Base-by-base conservation (phyloP, 192 early-diverging fungal genomes). In the Coemansia sp. region DNA sequence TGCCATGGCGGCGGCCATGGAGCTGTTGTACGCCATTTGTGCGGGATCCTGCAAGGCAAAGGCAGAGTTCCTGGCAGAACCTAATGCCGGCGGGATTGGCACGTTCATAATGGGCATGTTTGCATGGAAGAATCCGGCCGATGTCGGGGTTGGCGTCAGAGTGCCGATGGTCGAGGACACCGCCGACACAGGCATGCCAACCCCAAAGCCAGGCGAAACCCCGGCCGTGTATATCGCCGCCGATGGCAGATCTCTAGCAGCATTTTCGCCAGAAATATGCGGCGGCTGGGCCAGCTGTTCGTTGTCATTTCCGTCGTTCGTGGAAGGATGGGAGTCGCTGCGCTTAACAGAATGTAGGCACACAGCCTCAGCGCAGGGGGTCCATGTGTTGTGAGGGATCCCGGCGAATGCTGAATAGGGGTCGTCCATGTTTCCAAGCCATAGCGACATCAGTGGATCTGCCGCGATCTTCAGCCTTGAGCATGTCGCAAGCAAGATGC, bases 381-480 rank as follows among this genome's bases (percentile, higher is more conserved):
- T 42, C 77, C 77, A 80, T 8, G 62, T 56, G 64, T 65, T 70
- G 48, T 66, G 63, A 19, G 71, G 68, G 7, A 68, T 58, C 4
- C 58, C 66, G 0, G 77, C 57, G 22, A 70, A 45, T 6, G 72
- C 68, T 28, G 71, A 41, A 45, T 80, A 80, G 27, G 77, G 77
- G n/a, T 80, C 77, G 30, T 80, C 77, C 47, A 67, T 70, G 65
- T 62, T 80, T 28, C 77, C 77, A 50, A 80, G 64, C 77, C 77
- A 80, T 50, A 80, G 38, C 29, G 61, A n/a, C 68, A 80, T 61
- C 41, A 80, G 59, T 34, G 77, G 61, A 40, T 80, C 77, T 2
- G 68, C 71, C 0, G 77, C 71, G 8, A 70, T 56, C 59, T 80
- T 80, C 4, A 80, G 68, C 31, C 77, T 60, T 20, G 77, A 73